phyloP scores from a whole-genome alignment of 495 filamentous ascomycete genomes.

The Penicillium crystallinum region DNA sequence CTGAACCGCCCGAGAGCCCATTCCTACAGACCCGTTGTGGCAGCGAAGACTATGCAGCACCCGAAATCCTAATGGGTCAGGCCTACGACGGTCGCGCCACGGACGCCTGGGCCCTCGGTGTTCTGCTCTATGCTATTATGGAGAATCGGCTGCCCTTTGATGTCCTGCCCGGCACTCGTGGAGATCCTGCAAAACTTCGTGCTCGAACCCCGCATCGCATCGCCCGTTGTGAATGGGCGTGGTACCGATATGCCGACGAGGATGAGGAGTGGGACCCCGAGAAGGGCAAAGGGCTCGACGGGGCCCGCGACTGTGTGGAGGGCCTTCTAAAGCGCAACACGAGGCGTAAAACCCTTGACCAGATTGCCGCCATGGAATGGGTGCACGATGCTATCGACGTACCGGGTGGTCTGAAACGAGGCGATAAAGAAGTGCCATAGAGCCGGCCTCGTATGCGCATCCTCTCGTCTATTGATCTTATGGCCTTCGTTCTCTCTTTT shows the following conservation, averaged over 20 bases:
- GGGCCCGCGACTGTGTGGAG: slow-evolving; percentile 75
- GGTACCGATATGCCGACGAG: slow-evolving; percentile 73
- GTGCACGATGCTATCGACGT: slow-evolving; percentile 68
- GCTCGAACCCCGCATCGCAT: slow-evolving; percentile 86
- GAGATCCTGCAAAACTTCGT: slow-evolving; percentile 63
- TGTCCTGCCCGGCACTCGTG: slow-evolving; percentile 65
- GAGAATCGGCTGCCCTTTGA: slow-evolving; percentile 92
- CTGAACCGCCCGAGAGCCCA: slow-evolving; percentile 61
- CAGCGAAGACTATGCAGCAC: slow-evolving; percentile 94
- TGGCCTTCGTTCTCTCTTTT: not conserved
- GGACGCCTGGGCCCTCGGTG: slow-evolving; percentile 93
- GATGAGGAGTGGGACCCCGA: slow-evolving; percentile 64
- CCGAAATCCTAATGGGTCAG: slow-evolving; percentile 92
- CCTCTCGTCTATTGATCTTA: not conserved
- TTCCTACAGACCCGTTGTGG: slow-evolving; percentile 86
- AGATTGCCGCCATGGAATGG: slow-evolving; percentile 69
- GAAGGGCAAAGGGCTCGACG: slow-evolving; percentile 58
- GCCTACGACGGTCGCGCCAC: slow-evolving; percentile 89
- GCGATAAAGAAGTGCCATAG: slow-evolving; percentile 59
- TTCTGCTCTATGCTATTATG: slow-evolving; percentile 88
- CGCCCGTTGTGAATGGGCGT: slow-evolving; percentile 88
- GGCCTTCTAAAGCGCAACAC: slow-evolving; percentile 73
- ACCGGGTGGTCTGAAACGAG: slow-evolving; percentile 61
- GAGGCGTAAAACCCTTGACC: slow-evolving; percentile 65
- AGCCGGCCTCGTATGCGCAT: slow-evolving; percentile 29